Evolutionary conservation across 192 early-diverging fungal genomes (phyloP), one percentile per base, ranked within the genome.

Genomic region (Geranomyces variabilis): DNA sequence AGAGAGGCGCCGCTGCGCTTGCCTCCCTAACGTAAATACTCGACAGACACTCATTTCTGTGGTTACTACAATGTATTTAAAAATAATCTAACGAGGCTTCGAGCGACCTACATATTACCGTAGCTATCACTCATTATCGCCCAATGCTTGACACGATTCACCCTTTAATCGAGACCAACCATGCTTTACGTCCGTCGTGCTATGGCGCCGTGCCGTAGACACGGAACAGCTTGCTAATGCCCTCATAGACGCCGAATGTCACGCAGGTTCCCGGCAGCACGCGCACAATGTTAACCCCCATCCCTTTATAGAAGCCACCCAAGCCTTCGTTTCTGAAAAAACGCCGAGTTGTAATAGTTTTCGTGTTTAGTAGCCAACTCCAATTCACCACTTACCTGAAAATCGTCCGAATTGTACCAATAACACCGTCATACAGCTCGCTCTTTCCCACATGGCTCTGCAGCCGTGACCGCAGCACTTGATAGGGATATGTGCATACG

Each of bases 231-330:
- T 68, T 69, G 62, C 74, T 75, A 19, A 75, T 45, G 15, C 43
- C 74, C 74, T 97, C 96, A 74, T 99, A 99, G 0, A 96, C 93
- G n/a, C 92, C 85, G 87, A 99, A 99, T 1, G 97, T 99, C 24
- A 97, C 88, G 59, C 91, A 89, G 9, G 96, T 96, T 7, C 96
- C 94, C 1, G 97, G 97, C 31, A 97, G 77, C 0, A 99, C 94
- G 13, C 95, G 87, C 12, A 96, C 75, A 14, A 97, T 76, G 48
- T 92, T 94, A 3, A 93, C 90, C 0, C 92, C 93, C 53, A 96
- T 81, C 0, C 96, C 96, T 75, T 96, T 96, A 84, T 96, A 96
- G 70, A 96, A 96, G 6, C 93, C 94, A 22, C 80, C 36, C 19
- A 91, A 48, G 2, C 92, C 92, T 79, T 98, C 97, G 9, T 81